Base-by-base conservation (phyloP, 1,284 basidiomycete species). In the Hymenochaete sp. region DNA sequence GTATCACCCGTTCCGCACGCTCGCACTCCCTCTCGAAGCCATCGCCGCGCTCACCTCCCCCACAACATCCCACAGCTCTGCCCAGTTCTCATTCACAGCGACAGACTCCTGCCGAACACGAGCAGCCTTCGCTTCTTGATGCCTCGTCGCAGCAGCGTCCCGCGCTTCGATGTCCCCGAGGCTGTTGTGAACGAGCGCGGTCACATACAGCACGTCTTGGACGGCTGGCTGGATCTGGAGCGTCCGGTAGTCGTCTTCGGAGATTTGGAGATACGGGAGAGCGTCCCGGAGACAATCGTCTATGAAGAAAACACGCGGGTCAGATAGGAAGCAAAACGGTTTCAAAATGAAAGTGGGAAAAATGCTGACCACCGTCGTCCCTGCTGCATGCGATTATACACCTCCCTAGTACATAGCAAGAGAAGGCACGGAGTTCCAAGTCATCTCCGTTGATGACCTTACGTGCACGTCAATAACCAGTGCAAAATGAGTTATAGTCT, bases 381-480 rank as follows among this genome's bases (percentile, higher is more conserved):
- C 53, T 52, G 29, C 47, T 41, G 10, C 52, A 51, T 4, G 75
- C 76, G 35, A 88, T 71, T 33, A 82, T 75, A 55, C 84, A 85
- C 50, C 86, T 71, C 8, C 82, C 82, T 41, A 82, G 61, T 1
- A 75, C 81, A 57, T 82, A 79, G 53, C 76, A 82, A 31, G 76
- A 81, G 45, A 82, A 71, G n/a, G 77, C 86, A 38, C 83, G 72
- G 49, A 80, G 79, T 56, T 89, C 85, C 10, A 79, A 57, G 53
- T 89, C 82, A 42, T 76, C 70, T 2, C 82, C 83, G 44, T 64
- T 67, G 44, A 88, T 74, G 27, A 89, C 62, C 84, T 88, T 53
- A n/a, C 31, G 5, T 35, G 11, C 29, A 22, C n/a, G 10, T 25
- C 28, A 47, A 28, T 18, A 36, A 22, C 45, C 33, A 24, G 14